Conservation (phyloP, 2,329 filamentous ascomycete genomes). For the Venturiaceae sp. region DNA sequence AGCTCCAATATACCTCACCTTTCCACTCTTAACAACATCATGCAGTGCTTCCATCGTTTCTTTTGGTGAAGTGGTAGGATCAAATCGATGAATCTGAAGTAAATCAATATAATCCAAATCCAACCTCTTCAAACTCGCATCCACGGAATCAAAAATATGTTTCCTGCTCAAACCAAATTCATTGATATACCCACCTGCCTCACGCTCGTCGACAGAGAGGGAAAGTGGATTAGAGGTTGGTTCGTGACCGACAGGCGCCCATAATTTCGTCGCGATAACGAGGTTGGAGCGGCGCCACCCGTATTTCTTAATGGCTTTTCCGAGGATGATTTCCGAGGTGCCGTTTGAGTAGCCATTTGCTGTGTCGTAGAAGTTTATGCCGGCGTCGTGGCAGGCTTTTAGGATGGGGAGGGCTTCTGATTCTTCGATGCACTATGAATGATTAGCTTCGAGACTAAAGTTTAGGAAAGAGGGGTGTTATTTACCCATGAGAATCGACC, state of each 20-base stretch:
- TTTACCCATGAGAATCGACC: constrained; percentile 33
- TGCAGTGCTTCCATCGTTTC: constrained; percentile 38
- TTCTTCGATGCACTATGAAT: constrained; percentile 18
- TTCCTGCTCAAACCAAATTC: constrained; percentile 28
- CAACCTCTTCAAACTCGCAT: constrained; percentile 33
- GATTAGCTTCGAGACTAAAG: neutral
- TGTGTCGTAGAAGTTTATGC: constrained; percentile 36
- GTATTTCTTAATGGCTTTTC: constrained; percentile 51
- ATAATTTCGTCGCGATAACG: constrained; percentile 49
- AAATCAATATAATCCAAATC: constrained; percentile 39
- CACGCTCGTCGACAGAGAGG: neutral
- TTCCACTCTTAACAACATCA: constrained; percentile 31
- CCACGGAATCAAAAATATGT: constrained; percentile 37
- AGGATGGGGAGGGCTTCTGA: constrained; percentile 18
- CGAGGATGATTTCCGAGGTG: constrained; percentile 42
- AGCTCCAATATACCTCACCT: constrained; percentile 17
- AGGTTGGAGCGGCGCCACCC: constrained; percentile 46
- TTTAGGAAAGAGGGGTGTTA: constrained; percentile 11
- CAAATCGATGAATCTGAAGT: constrained; percentile 41
- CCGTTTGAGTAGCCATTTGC: constrained; percentile 47
- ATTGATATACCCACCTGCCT: constrained; percentile 38
- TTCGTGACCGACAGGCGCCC: constrained; percentile 35
- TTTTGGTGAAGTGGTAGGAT: constrained; percentile 29
- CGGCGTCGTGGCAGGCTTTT: constrained; percentile 30
- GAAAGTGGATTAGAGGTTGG: constrained; percentile 23